A percentile compares a stretch with the other conserved stretches of the same genome.
Conservation (phyloP, 176 grass and related monocot species). For the Calamus simplicifolius region DNA sequence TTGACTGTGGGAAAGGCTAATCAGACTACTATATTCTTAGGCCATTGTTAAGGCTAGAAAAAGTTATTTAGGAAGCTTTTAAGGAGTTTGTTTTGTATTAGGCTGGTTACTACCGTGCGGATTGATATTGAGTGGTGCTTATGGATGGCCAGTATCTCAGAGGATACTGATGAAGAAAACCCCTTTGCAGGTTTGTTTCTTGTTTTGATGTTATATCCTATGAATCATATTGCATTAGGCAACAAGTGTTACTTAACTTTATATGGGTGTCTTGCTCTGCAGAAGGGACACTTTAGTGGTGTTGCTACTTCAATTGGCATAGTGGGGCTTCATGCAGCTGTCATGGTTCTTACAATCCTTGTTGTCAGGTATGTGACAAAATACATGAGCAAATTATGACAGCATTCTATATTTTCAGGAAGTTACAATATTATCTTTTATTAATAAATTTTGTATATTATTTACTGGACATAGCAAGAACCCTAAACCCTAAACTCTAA, state of each 20-base stretch:
- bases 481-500: background rate
- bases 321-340: constrained; percentile 60
- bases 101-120: constrained; percentile 60
- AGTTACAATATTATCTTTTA: too few relatives aligned
- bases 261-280: constrained; percentile 16
- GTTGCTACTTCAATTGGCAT: constrained; percentile 84
- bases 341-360: constrained; percentile 54
- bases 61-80: too few relatives aligned
- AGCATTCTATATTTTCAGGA: background rate
- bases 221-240: constrained; percentile 3
- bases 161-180: constrained; percentile 94
- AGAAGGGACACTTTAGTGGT: constrained; percentile 81
- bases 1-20: too few relatives aligned
- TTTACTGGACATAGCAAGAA: constrained; percentile 69
- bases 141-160: constrained; percentile 93
- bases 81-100: too few relatives aligned
- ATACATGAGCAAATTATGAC: background rate
- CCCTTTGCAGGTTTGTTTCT: constrained; percentile 66
- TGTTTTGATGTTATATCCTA: constrained; percentile 6
- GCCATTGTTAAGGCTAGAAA: too few relatives aligned
- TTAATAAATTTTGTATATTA: constrained; percentile 34
- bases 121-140: constrained; percentile 89
- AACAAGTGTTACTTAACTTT: constrained; percentile 9
- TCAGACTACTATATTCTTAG: too few relatives aligned
- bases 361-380: constrained; percentile 48